Base-by-base conservation (phyloP, 345 rosid genomes). In the Pistacia integerrima region DNA sequence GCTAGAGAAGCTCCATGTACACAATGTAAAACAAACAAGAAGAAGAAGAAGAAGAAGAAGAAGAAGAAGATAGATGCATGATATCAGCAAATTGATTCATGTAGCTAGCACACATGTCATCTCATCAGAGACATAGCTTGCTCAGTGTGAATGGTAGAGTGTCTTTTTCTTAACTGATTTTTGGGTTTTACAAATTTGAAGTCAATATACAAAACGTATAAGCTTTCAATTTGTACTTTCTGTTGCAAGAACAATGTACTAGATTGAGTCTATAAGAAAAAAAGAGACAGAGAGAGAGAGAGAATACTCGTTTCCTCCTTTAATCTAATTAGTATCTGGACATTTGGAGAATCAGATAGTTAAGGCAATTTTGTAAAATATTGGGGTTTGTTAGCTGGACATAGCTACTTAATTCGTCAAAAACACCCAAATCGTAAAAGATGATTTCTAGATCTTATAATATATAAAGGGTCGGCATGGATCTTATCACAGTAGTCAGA, bases 11-110 rank as follows among this genome's bases (percentile, higher is more conserved):
- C 44, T 71, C 17, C 56, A 44, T 48, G 30, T 18, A 57, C 61
- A 72, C 46, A 66, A 72, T 17, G 18, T 56, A 22, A 73, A 36
- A 52, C 52, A 76, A n/a, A 51, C 20, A 67, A 74, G 51, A 67
- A 74, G 51, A 56, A 18, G 20, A 57, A 11, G 56, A 74, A 57
- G 66, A 64, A 20, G 4, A 69, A 18, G 20, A 57, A 11, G 56
- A 74, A 57, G 66, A 64, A 20, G 4, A 69, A 25, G 25, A 13
- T 61, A 35, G n/a, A 52, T 18, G 11, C 28, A 54, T 38, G 78
- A 64, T 57, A 46, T 48, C 72, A 75, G 52, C 74, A 63, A 46
- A 59, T 52, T 46, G 13, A 49, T 18, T 57, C 33, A 41, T 41
- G 46, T 41, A 41, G 44, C 64, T 70, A 25, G 16, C n/a, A 16